These are phyloP conservation scores for Dalechampia spathulata DNA, from an alignment of 441 rosid species.

Conservation along the genomic window DNA sequence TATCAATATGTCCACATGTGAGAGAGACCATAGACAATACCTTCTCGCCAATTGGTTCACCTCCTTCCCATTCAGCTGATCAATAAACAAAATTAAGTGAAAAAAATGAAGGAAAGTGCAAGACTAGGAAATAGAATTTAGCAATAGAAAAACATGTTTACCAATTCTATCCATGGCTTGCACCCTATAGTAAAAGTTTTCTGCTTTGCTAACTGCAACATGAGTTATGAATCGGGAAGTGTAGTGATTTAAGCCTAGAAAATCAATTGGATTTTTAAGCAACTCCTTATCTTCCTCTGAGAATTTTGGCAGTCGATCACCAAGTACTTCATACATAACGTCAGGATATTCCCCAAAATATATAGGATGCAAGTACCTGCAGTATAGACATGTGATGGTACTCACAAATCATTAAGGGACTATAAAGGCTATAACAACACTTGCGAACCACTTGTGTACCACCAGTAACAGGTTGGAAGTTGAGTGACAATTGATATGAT, in stretches of 20 bases:
- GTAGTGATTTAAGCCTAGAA: conserved; percentile 80
- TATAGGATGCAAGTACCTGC: conserved; percentile 77
- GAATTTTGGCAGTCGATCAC: conserved; percentile 66
- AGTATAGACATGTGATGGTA: neutral
- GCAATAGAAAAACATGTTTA: conserved; percentile 19
- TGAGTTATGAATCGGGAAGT: conserved; percentile 73
- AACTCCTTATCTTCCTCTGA: conserved; percentile 57
- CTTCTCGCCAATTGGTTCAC: conserved; percentile 75
- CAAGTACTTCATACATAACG: conserved; percentile 54
- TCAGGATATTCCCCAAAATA: conserved; percentile 80
- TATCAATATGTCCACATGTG: neutral
- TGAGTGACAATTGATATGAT: neutral
- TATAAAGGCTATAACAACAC: neutral
- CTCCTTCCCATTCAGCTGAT: conserved; percentile 72
- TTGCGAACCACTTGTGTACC: neutral
- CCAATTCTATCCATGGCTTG: conserved; percentile 62
- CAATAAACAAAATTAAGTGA: conserved; percentile 10
- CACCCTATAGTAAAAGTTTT: conserved; percentile 36
- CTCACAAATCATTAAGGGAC: neutral
- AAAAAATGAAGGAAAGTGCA: neutral
- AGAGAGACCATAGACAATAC: conserved; percentile 25
- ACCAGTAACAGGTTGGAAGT: neutral
- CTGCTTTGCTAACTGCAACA: conserved; percentile 34
- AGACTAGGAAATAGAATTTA: neutral
- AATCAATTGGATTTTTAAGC: conserved; percentile 54